phyloP scores from a whole-genome alignment of 2,329 filamentous ascomycete genomes.

The Penicillium polonicum region DNA sequence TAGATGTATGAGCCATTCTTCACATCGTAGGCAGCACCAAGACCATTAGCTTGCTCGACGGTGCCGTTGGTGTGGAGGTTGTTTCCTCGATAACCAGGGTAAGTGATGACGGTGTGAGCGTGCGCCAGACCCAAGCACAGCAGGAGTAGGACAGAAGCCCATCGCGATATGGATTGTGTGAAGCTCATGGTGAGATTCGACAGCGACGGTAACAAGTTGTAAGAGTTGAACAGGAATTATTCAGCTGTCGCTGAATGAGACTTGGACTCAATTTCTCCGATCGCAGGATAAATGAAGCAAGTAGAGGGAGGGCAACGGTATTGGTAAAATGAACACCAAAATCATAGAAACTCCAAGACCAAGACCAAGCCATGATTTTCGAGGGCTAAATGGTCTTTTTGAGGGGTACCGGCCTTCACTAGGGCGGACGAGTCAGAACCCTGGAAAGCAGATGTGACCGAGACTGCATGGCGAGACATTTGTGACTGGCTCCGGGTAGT shows the following conservation, averaged over 20 bases:
- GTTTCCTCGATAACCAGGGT: slow-evolving; percentile 84
- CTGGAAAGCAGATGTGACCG: slow-evolving; percentile 32
- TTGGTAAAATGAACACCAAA: slow-evolving; percentile 11
- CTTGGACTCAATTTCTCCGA: not conserved
- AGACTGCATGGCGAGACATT: slow-evolving; percentile 26
- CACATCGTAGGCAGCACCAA: slow-evolving; percentile 45
- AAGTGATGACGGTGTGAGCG: slow-evolving; percentile 76
- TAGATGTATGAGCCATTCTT: slow-evolving; percentile 53
- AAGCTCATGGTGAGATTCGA: slow-evolving; percentile 28
- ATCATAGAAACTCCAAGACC: slow-evolving; percentile 20
- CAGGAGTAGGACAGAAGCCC: slow-evolving; percentile 31
- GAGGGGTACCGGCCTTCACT: slow-evolving; percentile 28
- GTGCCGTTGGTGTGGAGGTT: slow-evolving; percentile 76
- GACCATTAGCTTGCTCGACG: slow-evolving; percentile 43
- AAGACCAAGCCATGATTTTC: slow-evolving; percentile 21
- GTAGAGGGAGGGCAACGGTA: not conserved
- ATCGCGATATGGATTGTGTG: slow-evolving; percentile 29
- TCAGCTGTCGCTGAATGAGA: not conserved
- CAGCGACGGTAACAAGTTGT: slow-evolving; percentile 6
- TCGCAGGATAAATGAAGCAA: slow-evolving; percentile 2
- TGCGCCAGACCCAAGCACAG: slow-evolving; percentile 41
- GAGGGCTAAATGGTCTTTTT: slow-evolving; percentile 33
- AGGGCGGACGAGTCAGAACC: slow-evolving; percentile 29
- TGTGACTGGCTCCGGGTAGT: slow-evolving; percentile 14
- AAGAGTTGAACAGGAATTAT: slow-evolving; percentile 2